Evolutionary conservation across 306 rosid genomes (phyloP).

Genomic region (Abrus pulchellus): DNA sequence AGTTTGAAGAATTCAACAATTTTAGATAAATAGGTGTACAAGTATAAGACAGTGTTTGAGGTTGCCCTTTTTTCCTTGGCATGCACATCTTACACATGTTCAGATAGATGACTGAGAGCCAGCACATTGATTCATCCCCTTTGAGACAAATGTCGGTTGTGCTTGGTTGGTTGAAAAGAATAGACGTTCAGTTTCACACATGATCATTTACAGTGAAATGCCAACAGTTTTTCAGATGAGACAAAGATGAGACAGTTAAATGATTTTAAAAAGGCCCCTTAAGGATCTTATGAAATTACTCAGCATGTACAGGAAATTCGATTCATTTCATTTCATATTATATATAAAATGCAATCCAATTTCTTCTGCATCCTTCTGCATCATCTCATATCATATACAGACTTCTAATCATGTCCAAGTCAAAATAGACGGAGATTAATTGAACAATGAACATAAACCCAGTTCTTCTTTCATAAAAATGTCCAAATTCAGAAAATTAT

Average conservation of each 20-base stretch:
- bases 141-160: constrained; percentile 57
- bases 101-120: constrained; percentile 55
- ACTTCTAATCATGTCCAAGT: constrained; percentile 12
- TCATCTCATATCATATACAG: background rate
- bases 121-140: constrained; percentile 79
- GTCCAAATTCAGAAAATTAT: background rate
- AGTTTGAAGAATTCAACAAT: constrained; percentile 3
- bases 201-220: constrained; percentile 44
- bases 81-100: constrained; percentile 40
- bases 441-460: background rate
- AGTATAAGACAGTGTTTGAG: constrained; percentile 12
- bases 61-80: constrained; percentile 40
- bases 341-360: background rate
- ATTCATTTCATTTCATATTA: background rate
- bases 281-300: constrained; percentile 31
- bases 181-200: constrained; percentile 46
- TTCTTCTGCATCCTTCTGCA: background rate
- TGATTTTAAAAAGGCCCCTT: constrained; percentile 34
- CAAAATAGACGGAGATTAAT: constrained; percentile 12
- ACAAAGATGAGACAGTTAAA: constrained; percentile 28
- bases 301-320: background rate
- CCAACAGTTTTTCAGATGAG: constrained; percentile 51
- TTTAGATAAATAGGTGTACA: constrained; percentile 26
- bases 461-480: background rate
- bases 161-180: constrained; percentile 57